Conservation (phyloP, 2,329 filamentous ascomycete species). For the Penicillium thymicola region DNA sequence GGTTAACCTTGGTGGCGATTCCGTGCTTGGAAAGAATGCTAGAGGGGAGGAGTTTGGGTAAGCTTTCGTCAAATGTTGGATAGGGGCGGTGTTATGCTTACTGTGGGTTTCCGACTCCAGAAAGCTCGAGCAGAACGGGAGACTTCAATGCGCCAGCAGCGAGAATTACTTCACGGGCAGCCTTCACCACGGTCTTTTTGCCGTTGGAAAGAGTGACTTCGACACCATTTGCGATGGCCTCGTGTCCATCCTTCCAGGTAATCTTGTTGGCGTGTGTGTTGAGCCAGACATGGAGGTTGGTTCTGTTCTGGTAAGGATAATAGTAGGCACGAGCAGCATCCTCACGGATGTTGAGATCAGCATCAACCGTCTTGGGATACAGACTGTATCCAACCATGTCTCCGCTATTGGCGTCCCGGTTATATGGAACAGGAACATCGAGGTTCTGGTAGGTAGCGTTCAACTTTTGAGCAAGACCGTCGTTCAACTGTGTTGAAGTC, state of each 20-base stretch:
- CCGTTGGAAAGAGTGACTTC: conserved; percentile 28
- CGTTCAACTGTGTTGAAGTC: conserved; percentile 16
- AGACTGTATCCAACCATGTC: conserved; percentile 44
- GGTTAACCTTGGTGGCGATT: conserved; percentile 26
- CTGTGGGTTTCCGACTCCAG: conserved; percentile 52
- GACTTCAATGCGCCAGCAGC: conserved; percentile 58
- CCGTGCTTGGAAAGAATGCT: conserved; percentile 26
- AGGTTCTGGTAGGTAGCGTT: conserved; percentile 29
- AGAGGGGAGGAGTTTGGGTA: background rate
- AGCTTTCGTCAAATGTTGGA: background rate
- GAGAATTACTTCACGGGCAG: conserved; percentile 54
- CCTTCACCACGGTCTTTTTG: conserved; percentile 27
- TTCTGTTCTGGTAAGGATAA: conserved; percentile 39
- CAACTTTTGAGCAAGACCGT: conserved; percentile 17
- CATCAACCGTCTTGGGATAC: conserved; percentile 44
- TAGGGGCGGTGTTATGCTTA: conserved; percentile 1
- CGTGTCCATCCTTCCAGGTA: conserved; percentile 29
- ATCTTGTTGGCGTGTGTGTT: conserved; percentile 43
- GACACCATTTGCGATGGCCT: conserved; percentile 27
- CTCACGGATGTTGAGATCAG: conserved; percentile 37
- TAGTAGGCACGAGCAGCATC: conserved; percentile 51
- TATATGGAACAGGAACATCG: conserved; percentile 35
- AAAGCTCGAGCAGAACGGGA: conserved; percentile 58
- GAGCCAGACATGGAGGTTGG: conserved; percentile 44
- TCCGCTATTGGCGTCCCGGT: conserved; percentile 44